Evolutionary conservation across 164 flowering plant genomes (phyloP).

Genomic region (Piper betle): DNA sequence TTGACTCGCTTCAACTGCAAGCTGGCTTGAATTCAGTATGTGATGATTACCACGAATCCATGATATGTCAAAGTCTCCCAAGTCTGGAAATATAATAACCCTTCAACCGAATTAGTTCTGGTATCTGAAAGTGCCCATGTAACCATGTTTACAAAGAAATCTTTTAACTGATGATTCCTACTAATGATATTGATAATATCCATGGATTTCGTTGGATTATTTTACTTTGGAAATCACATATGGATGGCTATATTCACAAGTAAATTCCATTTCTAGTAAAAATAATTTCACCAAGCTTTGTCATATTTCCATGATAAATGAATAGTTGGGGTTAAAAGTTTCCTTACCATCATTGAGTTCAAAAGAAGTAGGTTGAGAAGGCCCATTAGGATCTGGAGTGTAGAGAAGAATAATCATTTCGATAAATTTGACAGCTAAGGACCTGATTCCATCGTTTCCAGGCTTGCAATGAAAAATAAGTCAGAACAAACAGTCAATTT

Average conservation of each 20-base stretch:
- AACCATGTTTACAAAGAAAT: neutral
- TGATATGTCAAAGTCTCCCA: conserved; percentile 53
- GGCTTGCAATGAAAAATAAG: conserved; percentile 23
- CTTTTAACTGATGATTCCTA: neutral
- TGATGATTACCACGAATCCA: conserved; percentile 96
- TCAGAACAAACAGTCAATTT: neutral
- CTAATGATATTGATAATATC: too few species aligned
- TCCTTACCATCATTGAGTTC: conserved; percentile 39
- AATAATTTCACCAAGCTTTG: too few species aligned
- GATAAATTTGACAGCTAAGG: conserved; percentile 74
- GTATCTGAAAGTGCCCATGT: neutral
- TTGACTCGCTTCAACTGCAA: conserved; percentile 83
- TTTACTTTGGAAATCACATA: too few species aligned
- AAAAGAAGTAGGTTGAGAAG: conserved; percentile 49
- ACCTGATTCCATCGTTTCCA: conserved; percentile 61
- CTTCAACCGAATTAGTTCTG: too few species aligned
- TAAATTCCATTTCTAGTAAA: too few species aligned
- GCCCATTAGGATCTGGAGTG: conserved; percentile 82
- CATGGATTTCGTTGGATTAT: too few species aligned
- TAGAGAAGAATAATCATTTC: conserved; percentile 72
- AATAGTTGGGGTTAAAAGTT: neutral
- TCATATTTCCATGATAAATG: too few species aligned
- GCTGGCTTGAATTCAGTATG: conserved; percentile 58
- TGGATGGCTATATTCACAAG: too few species aligned
- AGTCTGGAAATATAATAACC: conserved; percentile 3